A percentile compares a stretch with the other conserved stretches of the same genome.
phyloP scores from a whole-genome alignment of 1,139 yeast species.

The Pichia norvegensis region DNA sequence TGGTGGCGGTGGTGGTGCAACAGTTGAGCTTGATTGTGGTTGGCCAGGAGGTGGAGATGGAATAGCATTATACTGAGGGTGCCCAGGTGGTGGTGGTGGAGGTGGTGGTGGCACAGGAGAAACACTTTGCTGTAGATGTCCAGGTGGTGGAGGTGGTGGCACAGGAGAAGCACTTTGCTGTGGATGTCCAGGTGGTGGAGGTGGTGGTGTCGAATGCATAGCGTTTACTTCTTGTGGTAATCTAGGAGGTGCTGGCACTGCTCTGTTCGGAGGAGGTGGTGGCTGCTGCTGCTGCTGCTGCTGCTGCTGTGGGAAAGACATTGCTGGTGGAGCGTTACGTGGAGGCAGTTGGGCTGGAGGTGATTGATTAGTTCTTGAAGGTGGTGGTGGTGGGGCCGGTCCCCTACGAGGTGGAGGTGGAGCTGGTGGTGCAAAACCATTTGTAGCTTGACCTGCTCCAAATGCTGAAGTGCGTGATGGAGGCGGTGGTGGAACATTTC shows the following conservation, averaged over 20 bases:
- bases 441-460: constrained; percentile 2
- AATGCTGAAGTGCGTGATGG: constrained; percentile 21
- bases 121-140: constrained; percentile 17
- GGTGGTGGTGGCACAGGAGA: constrained; percentile 19
- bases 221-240: constrained; percentile 7
- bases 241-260: constrained; percentile 10
- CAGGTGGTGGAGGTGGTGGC: constrained; percentile 26
- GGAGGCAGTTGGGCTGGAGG: constrained; percentile 18
- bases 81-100: constrained; percentile 19
- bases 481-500: constrained; percentile 28
- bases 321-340: not conserved
- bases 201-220: constrained; percentile 17
- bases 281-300: constrained; percentile 13
- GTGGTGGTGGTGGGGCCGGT: constrained; percentile 1
- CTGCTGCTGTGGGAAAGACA: not conserved
- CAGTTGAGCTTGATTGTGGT: constrained; percentile 18
- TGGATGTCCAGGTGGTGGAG: constrained; percentile 30
- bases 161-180: constrained; percentile 9
- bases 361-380: constrained; percentile 1
- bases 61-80: not conserved
- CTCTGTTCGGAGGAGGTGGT: constrained; percentile 1
- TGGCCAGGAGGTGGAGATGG: constrained; percentile 10
- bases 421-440: constrained; percentile 26
- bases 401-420: constrained; percentile 29
- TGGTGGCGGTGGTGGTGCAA: constrained; percentile 31